These are phyloP conservation scores for Tylopilus vinaceipallidus DNA, from an alignment of 768 basidiomycete genomes.

Conservation along the genomic window DNA sequence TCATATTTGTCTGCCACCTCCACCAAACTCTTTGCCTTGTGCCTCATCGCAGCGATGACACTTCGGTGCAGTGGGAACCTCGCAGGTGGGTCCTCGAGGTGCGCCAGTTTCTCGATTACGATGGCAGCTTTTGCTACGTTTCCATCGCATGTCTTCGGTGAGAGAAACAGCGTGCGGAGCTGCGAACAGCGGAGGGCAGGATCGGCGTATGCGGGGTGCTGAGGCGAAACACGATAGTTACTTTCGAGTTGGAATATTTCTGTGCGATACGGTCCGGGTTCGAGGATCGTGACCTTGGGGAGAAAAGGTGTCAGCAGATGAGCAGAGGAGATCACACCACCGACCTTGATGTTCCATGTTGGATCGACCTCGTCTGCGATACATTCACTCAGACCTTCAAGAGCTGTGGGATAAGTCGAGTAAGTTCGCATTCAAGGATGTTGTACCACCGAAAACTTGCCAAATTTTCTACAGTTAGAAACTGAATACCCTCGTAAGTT, in stretches of 20 bases:
- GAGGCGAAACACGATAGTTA: neutral
- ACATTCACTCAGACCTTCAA: no score
- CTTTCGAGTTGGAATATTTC: neutral
- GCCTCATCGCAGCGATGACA: neutral
- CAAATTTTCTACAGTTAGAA: no score
- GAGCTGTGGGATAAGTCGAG: no score
- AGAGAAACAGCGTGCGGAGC: neutral
- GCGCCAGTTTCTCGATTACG: neutral
- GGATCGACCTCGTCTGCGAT: no score
- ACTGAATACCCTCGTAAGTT: no score
- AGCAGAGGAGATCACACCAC: no score
- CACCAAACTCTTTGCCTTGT: constrained; percentile 2
- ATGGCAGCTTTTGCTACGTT: neutral
- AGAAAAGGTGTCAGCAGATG: no score
- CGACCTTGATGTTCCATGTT: no score
- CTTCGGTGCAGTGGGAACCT: constrained; percentile 2
- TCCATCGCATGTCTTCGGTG: neutral
- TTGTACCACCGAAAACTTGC: no score
- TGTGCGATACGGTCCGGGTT: no score
- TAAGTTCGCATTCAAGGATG: no score
- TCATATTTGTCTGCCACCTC: constrained; percentile 1
- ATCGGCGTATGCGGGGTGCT: constrained; percentile 10
- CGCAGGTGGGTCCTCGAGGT: constrained; percentile 1
- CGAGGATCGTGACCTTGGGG: no score
- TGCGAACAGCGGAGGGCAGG: neutral